These are phyloP conservation scores for Scutellaria galericulata DNA, from an alignment of 257 asterid species.

Conservation along the genomic window DNA sequence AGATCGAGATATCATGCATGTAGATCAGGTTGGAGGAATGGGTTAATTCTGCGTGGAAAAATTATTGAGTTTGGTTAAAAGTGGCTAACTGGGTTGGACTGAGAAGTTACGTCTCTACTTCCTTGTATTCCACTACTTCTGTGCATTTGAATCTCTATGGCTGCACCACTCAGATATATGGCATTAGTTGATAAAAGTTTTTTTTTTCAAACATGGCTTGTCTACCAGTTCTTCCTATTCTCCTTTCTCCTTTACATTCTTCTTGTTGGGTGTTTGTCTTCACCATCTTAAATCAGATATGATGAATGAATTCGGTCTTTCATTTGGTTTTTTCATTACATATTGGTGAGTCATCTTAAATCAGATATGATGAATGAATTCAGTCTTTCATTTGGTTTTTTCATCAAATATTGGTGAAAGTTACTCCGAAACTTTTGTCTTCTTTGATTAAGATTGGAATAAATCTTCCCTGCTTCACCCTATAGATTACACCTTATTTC, in stretches of 20 bases:
- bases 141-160: slow-evolving; percentile 26
- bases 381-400: slow-evolving; percentile 9
- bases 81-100: not conserved
- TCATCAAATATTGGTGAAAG: slow-evolving; percentile 22
- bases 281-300: slow-evolving; percentile 1
- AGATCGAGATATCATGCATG: slow-evolving; percentile 33
- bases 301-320: slow-evolving; percentile 4
- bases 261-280: not conserved
- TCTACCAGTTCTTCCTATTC: not conserved
- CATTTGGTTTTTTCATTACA: slow-evolving; percentile 5
- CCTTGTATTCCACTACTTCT: slow-evolving; percentile 17
- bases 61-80: not conserved
- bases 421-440: not conserved
- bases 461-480: slow-evolving; percentile 14
- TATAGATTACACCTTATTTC: not conserved
- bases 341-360: slow-evolving; percentile 1
- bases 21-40: not conserved
- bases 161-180: slow-evolving; percentile 18
- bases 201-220: not conserved
- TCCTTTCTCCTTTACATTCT: not conserved
- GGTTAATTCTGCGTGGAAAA: slow-evolving; percentile 10
- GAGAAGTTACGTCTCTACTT: slow-evolving; percentile 19
- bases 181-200: not conserved
- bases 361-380: not conserved
- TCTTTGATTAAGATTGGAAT: not conserved